A percentile compares a stretch with the other conserved stretches of the same genome.
These are phyloP conservation scores for Entomortierella beljakovae DNA, from an alignment of 192 early-diverging fungal genomes.

Conservation along the genomic window DNA sequence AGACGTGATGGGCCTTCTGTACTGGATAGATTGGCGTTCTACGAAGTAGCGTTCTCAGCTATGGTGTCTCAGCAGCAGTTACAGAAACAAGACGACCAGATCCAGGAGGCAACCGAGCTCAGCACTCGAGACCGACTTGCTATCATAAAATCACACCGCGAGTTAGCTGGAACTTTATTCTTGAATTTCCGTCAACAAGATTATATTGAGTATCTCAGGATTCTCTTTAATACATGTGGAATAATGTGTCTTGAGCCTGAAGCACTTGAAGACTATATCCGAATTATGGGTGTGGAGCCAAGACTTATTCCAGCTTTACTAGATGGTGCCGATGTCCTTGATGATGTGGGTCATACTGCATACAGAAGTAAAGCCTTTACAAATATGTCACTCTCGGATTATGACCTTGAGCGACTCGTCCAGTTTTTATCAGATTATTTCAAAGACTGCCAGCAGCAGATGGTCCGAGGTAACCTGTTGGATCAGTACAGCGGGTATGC, in stretches of 20 bases:
- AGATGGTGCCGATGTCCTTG: slow-evolving; percentile 19
- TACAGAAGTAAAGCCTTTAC: slow-evolving; percentile 12
- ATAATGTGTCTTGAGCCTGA: slow-evolving; percentile 50
- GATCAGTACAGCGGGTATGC: slow-evolving; percentile 45
- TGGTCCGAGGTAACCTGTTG: slow-evolving; percentile 33
- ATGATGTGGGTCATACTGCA: not conserved
- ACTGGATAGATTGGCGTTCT: slow-evolving; percentile 32
- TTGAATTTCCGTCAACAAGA: slow-evolving; percentile 46
- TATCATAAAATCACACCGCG: slow-evolving; percentile 50
- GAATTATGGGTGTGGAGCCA: slow-evolving; percentile 50
- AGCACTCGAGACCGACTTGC: slow-evolving; percentile 41
- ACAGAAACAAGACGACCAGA: slow-evolving; percentile 39
- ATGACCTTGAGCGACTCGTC: slow-evolving; percentile 30
- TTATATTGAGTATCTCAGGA: slow-evolving; percentile 43
- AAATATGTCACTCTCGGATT: slow-evolving; percentile 23
- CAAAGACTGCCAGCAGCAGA: slow-evolving; percentile 17
- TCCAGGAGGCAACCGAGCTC: slow-evolving; percentile 43
- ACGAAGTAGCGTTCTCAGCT: slow-evolving; percentile 42
- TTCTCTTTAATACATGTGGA: slow-evolving; percentile 45
- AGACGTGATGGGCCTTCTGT: slow-evolving; percentile 12
- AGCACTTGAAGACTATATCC: slow-evolving; percentile 42
- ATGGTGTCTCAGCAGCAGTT: slow-evolving; percentile 52
- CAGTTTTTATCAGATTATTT: slow-evolving; percentile 39
- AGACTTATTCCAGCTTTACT: slow-evolving; percentile 30
- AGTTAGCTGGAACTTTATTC: slow-evolving; percentile 38